Percentiles rank a stretch among this genome's conserved stretches.
phyloP scores from a whole-genome alignment of 345 rosid species.

The Aethionema arabicum region DNA sequence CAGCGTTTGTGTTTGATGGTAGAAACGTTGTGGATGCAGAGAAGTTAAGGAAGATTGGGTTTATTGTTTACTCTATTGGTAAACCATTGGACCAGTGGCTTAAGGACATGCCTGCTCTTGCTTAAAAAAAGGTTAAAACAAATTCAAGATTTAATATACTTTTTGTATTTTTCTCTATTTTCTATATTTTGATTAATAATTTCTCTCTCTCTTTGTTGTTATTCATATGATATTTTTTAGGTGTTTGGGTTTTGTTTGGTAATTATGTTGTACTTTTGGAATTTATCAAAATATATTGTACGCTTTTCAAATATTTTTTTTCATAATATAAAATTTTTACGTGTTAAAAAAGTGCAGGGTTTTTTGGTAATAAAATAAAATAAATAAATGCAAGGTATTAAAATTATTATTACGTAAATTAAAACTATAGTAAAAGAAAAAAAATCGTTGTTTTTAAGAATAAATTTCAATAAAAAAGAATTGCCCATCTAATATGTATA shows the following conservation, averaged over 20 bases:
- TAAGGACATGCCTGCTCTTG: slow-evolving; percentile 95
- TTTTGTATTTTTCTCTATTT: slow-evolving; percentile 18
- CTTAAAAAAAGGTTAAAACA: slow-evolving; percentile 37
- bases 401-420: too few relatives aligned
- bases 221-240: slow-evolving; percentile 17
- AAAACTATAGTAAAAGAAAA: too few relatives aligned
- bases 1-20: slow-evolving; percentile 87
- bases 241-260: slow-evolving; percentile 27
- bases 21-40: slow-evolving; percentile 63
- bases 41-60: slow-evolving; percentile 78
- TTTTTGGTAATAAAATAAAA: too few relatives aligned
- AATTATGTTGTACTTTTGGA: slow-evolving; percentile 29
- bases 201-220: slow-evolving; percentile 16
- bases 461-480: too few relatives aligned
- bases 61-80: slow-evolving; percentile 86
- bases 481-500: too few relatives aligned
- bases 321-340: slow-evolving; percentile 1
- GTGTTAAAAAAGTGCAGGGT: background rate
- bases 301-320: slow-evolving; percentile 17
- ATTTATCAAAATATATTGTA: slow-evolving; percentile 23
- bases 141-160: slow-evolving; percentile 14
- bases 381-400: too few relatives aligned
- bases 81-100: slow-evolving; percentile 93
- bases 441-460: too few relatives aligned
- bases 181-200: slow-evolving; percentile 26